Conservation (phyloP, 164 flowering plant species). For the Brasenia schreberi region DNA sequence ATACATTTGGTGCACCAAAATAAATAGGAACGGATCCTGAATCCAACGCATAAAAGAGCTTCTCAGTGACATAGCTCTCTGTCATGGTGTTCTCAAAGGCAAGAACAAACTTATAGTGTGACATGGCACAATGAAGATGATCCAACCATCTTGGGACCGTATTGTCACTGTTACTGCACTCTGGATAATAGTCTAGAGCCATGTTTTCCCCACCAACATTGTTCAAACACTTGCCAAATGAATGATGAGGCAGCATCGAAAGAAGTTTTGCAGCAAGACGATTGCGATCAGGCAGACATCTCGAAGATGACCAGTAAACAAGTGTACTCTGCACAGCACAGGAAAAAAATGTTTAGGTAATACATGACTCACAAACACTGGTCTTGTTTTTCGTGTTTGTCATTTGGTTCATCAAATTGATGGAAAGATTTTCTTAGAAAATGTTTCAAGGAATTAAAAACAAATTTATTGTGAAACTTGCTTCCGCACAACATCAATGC, state of each 20-base stretch:
- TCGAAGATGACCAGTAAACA: slow-evolving; percentile 97
- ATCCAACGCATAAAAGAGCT: slow-evolving; percentile 89
- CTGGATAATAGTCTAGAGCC: slow-evolving; percentile 73
- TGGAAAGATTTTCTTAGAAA: too few species aligned
- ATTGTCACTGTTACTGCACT: slow-evolving; percentile 41
- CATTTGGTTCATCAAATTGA: too few species aligned
- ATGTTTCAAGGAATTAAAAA: too few species aligned
- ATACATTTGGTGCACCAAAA: slow-evolving; percentile 91
- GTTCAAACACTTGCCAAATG: slow-evolving; percentile 96
- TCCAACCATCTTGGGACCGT: slow-evolving; percentile 83
- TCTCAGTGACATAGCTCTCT: slow-evolving; percentile 95
- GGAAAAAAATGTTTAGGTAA: neutral
- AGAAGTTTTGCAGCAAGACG: slow-evolving; percentile 58
- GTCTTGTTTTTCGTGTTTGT: too few species aligned
- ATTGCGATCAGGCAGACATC: slow-evolving; percentile 76
- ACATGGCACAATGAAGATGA: slow-evolving; percentile 98
- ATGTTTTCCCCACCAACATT: slow-evolving; percentile 79
- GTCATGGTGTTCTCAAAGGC: slow-evolving; percentile 88
- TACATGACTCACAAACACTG: too few species aligned
- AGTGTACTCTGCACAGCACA: slow-evolving; percentile 50
- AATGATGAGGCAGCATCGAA: slow-evolving; percentile 61
- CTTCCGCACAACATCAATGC: too few species aligned
- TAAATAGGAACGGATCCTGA: slow-evolving; percentile 91
- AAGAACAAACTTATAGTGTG: slow-evolving; percentile 92
- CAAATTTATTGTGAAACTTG: too few species aligned